Base-by-base conservation (phyloP, 2,329 filamentous ascomycete genomes). In the Aureobasidium sp. region DNA sequence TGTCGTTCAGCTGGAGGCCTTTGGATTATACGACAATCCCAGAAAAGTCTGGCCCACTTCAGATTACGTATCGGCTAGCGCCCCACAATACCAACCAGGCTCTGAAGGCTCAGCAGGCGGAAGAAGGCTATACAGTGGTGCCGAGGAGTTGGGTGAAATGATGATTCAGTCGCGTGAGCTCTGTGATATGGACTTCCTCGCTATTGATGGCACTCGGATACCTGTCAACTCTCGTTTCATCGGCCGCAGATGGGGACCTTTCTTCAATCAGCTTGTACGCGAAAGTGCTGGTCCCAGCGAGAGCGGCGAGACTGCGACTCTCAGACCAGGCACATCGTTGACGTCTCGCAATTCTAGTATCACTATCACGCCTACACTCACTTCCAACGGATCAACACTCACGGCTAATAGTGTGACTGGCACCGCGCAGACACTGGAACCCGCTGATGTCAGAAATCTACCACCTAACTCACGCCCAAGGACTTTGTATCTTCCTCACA, bases 21-120 rank as follows among this genome's bases (percentile, higher is more conserved):
- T 97, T 77, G 94, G 94, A 1, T 86, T 99, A 47, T 97, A 97
- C 73, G 93, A 97, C 72, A 99, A 97, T 72, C 92, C 94, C 12
- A 85, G 92, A 66, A 89, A 87, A 72, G 85, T 82, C 0, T 80
- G 84, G 5, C 89, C 93, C 1, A 86, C 90, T 68, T 95, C 91
- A 0, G 88, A 87, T 11, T 97, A 94, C 73, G 81, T 88, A 62
- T 97, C 92, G 1, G 87, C 90, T 27, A 96, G 91, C 75, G 88
- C 82, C 75, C 77, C 90, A 11, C 68, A 71, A 12, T 61, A 64
- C 25, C 64, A 65, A 5, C 56, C 63, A 14, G 58, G 64, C 36
- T 69, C 73, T 4, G 79, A 81, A 62, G 69, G 79, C 70, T 87
- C 86, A 1, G 88, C 87, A 6, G 90, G 90, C 25, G 92, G 92